Conservation (phyloP, 257 asterid species). For the Scutellaria barbata region DNA sequence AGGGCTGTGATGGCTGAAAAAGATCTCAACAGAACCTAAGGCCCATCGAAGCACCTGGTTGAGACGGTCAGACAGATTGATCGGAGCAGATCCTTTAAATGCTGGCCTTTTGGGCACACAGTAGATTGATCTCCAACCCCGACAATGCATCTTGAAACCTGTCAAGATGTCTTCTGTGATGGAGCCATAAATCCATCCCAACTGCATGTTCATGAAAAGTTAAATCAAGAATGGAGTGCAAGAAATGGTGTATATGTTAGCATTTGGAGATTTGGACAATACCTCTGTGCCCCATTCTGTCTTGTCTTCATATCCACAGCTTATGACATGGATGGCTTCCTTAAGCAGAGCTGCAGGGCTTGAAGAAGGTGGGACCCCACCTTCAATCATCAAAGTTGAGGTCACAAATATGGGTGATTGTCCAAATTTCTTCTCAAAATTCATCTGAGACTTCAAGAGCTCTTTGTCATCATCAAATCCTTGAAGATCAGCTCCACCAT, state of each 20-base stretch:
- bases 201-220: conserved; percentile 51
- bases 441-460: conserved; percentile 85
- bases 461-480: conserved; percentile 87
- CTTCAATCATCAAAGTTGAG: conserved; percentile 88
- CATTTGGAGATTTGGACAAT: neutral
- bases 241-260: conserved; percentile 9
- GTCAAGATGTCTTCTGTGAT: conserved; percentile 95
- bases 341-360: conserved; percentile 95
- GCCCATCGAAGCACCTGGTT: conserved; percentile 97
- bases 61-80: conserved; percentile 91
- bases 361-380: conserved; percentile 97
- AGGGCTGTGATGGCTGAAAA: conserved; percentile 90
- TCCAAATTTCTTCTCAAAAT: conserved; percentile 91
- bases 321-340: conserved; percentile 96
- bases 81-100: conserved; percentile 92
- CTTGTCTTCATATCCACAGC: conserved; percentile 97
- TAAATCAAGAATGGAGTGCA: conserved; percentile 14
- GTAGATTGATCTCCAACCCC: conserved; percentile 95
- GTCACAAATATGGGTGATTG: conserved; percentile 90
- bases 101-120: conserved; percentile 89
- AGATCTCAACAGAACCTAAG: conserved; percentile 90
- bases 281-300: conserved; percentile 99
- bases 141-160: conserved; percentile 97
- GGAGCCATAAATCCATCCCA: conserved; percentile 97
- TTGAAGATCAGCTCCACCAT: conserved; percentile 59